Conservation (phyloP, 371 early-diverging fungal genomes). For the Mortierella sp. region DNA sequence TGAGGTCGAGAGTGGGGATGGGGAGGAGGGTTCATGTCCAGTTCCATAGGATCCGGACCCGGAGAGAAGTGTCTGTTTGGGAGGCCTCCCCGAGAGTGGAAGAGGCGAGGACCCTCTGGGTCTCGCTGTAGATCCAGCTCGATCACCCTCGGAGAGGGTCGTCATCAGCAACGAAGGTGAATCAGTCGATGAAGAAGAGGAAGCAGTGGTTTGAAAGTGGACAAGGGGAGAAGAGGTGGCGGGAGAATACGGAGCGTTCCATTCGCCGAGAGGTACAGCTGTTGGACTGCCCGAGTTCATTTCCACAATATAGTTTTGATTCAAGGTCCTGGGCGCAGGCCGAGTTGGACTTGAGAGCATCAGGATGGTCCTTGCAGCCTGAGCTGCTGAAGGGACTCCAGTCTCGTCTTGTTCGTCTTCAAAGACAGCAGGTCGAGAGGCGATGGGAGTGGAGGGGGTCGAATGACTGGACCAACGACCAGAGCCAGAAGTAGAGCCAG, state of each 20-base stretch:
- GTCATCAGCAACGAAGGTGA: slow-evolving; percentile 2
- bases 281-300: slow-evolving; percentile 38
- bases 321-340: slow-evolving; percentile 34
- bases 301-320: slow-evolving; percentile 26
- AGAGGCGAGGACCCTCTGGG: slow-evolving; percentile 6
- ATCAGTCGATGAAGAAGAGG: slow-evolving; percentile 22
- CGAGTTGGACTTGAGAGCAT: slow-evolving; percentile 49
- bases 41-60: slow-evolving; percentile 31
- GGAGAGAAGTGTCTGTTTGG: slow-evolving; percentile 21
- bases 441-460: not conserved
- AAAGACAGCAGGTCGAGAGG: not conserved
- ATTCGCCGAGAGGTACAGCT: slow-evolving; percentile 28
- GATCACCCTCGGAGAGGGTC: slow-evolving; percentile 7
- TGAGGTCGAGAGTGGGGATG: slow-evolving; percentile 46
- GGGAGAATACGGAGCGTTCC: slow-evolving; percentile 38
- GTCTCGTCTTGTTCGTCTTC: slow-evolving; percentile 19
- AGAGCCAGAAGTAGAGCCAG: too few species aligned
- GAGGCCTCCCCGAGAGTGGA: not conserved
- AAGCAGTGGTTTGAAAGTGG: slow-evolving; percentile 32
- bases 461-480: not conserved
- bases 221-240: slow-evolving; percentile 29
- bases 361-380: slow-evolving; percentile 37
- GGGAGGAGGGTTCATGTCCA: slow-evolving; percentile 38
- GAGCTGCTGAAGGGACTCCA: slow-evolving; percentile 28
- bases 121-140: not conserved